Evolutionary conservation across 108 stramenopile species (phyloP).

Genomic region (Pseudonitzschia multiseries): DNA sequence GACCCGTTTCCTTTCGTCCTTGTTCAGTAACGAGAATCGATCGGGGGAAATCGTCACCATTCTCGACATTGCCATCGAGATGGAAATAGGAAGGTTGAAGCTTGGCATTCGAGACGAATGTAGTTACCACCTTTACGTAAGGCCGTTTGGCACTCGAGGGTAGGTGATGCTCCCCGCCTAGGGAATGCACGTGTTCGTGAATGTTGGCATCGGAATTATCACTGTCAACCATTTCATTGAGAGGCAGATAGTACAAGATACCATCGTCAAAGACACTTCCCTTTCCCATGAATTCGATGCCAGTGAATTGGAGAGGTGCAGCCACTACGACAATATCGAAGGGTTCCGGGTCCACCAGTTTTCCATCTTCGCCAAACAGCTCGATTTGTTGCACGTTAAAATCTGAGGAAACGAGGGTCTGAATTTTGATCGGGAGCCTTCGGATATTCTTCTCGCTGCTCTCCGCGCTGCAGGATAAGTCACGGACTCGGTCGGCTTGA

Average conservation of each 20-base stretch:
- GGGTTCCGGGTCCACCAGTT: slow-evolving; percentile 48
- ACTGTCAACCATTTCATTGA: background rate
- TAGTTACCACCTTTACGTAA: slow-evolving; percentile 76
- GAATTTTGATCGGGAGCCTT: slow-evolving; percentile 41
- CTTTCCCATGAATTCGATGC: slow-evolving; percentile 64
- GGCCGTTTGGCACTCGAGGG: slow-evolving; percentile 52
- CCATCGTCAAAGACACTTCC: slow-evolving; percentile 56
- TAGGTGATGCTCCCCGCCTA: slow-evolving; percentile 14
- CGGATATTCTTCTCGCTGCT: background rate
- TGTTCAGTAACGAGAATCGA: slow-evolving; percentile 3
- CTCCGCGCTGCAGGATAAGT: slow-evolving; percentile 18
- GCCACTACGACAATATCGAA: slow-evolving; percentile 81
- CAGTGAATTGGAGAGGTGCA: slow-evolving; percentile 62
- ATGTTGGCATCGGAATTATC: slow-evolving; percentile 1
- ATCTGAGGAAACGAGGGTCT: slow-evolving; percentile 16
- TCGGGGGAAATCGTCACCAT: slow-evolving; percentile 47
- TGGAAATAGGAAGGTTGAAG: slow-evolving; percentile 52
- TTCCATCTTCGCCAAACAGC: slow-evolving; percentile 34
- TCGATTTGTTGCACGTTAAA: slow-evolving; percentile 26
- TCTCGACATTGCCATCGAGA: slow-evolving; percentile 21
- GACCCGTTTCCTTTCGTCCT: slow-evolving; percentile 17
- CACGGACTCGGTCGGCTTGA: slow-evolving; percentile 44
- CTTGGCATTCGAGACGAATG: slow-evolving; percentile 60
- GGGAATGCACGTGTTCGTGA: slow-evolving; percentile 5
- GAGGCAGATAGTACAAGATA: background rate